Evolutionary conservation across 1,284 basidiomycete genomes (phyloP).

Genomic region (Sporisorium iseilematis-ciliati): DNA sequence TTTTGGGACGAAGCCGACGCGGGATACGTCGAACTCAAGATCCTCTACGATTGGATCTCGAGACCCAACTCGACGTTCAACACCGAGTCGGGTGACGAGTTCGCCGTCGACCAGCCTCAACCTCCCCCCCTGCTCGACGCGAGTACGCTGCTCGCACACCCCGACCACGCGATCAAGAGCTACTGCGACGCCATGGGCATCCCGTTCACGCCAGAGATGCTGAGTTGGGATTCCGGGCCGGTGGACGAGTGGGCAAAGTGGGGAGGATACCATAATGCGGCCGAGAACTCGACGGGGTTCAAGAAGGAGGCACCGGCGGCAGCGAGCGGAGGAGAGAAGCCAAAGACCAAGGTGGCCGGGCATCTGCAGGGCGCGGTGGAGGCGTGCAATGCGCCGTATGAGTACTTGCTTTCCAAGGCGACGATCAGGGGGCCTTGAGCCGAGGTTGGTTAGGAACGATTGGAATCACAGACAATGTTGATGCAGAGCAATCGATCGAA

Average conservation of each 20-base stretch:
- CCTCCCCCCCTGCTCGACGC: conserved; percentile 64
- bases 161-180: conserved; percentile 53
- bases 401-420: conserved; percentile 45
- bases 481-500: not conserved
- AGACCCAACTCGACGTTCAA: conserved; percentile 63
- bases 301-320: conserved; percentile 42
- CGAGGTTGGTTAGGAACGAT: not conserved
- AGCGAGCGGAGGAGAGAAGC: conserved; percentile 15
- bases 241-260: conserved; percentile 66
- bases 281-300: conserved; percentile 65
- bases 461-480: not conserved
- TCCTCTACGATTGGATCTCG: conserved; percentile 64
- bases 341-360: conserved; percentile 46
- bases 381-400: conserved; percentile 37
- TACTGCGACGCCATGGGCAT: conserved; percentile 62
- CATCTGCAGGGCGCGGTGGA: conserved; percentile 53
- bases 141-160: conserved; percentile 54
- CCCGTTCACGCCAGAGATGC: conserved; percentile 61
- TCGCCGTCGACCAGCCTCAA: conserved; percentile 49
- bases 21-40: conserved; percentile 59
- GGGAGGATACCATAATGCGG: conserved; percentile 64
- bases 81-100: conserved; percentile 33
- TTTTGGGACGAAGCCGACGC: conserved; percentile 66
- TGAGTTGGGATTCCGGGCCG: conserved; percentile 62
- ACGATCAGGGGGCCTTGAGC: conserved; percentile 38